Percentiles rank a stretch among this genome's conserved stretches.
Conservation (phyloP, 2,329 filamentous ascomycete genomes). For the Colletotrichum sp. region DNA sequence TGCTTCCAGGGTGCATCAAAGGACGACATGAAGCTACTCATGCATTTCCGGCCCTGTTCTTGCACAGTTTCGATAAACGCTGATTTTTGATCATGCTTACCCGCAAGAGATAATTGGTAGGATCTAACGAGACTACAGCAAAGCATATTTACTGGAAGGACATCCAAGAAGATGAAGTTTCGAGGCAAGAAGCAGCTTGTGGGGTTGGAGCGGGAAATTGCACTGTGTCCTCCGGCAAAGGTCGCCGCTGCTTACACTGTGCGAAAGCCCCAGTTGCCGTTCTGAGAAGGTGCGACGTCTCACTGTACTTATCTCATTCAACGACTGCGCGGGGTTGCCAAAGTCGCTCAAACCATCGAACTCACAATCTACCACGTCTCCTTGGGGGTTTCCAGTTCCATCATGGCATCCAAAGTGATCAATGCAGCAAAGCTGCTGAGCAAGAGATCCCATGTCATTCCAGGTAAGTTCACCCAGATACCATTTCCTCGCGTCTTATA, state of each 20-base stretch:
- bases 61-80: not conserved
- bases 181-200: not conserved
- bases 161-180: not conserved
- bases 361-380: not conserved
- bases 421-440: constrained; percentile 42
- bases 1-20: not conserved
- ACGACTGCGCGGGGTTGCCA: constrained; percentile 5
- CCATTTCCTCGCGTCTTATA: not conserved
- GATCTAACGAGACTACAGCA: not conserved
- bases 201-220: not conserved
- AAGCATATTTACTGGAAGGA: not conserved
- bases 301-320: not conserved
- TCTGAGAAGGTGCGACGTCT: constrained; percentile 18
- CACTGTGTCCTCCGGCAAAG: not conserved
- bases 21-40: not conserved
- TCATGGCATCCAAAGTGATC: constrained; percentile 27
- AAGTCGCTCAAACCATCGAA: not conserved
- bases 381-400: not conserved
- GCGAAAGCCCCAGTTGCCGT: not conserved
- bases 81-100: not conserved
- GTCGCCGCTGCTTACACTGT: not conserved
- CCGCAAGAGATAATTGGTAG: not conserved
- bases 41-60: not conserved
- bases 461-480: constrained; percentile 21
- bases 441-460: constrained; percentile 47